Conservation (phyloP, 805 yeast genomes). For the Spathaspora passalidarum region DNA sequence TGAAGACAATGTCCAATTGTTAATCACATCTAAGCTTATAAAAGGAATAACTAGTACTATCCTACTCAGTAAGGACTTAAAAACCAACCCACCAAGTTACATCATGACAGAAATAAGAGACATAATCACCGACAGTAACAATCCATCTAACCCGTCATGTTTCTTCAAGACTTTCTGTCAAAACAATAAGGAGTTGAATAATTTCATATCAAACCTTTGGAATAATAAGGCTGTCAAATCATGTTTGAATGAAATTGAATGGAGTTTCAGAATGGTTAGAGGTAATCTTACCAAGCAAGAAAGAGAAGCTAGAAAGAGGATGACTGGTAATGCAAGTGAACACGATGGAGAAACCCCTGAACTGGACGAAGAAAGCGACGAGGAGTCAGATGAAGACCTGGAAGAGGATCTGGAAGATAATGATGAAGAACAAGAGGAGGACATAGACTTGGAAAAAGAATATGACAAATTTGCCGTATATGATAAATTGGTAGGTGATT, state of each 20-base stretch:
- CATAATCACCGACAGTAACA: conserved; percentile 24
- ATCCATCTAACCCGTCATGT: conserved; percentile 42
- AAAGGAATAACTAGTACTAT: conserved; percentile 26
- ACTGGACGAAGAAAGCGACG: conserved; percentile 13
- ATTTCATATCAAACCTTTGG: conserved; percentile 46
- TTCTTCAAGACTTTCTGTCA: conserved; percentile 44
- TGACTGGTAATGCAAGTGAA: conserved; percentile 15
- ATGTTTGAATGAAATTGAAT: conserved; percentile 35
- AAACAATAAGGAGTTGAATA: conserved; percentile 39
- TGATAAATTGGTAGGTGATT: conserved; percentile 41
- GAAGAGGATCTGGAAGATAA: conserved; percentile 19
- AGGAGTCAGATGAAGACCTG: conserved; percentile 10
- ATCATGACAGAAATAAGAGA: conserved; percentile 25
- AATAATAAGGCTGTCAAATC: conserved; percentile 40
- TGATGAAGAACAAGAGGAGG: conserved; percentile 10
- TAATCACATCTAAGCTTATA: conserved; percentile 31
- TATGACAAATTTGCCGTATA: conserved; percentile 32
- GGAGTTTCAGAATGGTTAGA: conserved; percentile 46
- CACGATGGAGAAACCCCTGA: no score
- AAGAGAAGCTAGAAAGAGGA: conserved; percentile 22
- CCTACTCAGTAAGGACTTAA: conserved; percentile 26
- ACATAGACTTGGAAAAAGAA: conserved; percentile 22
- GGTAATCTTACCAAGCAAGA: conserved; percentile 43
- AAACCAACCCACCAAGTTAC: conserved; percentile 32
- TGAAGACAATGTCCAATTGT: conserved; percentile 16